Conservation (phyloP, 257 asterid genomes). For the Ilex asprella region DNA sequence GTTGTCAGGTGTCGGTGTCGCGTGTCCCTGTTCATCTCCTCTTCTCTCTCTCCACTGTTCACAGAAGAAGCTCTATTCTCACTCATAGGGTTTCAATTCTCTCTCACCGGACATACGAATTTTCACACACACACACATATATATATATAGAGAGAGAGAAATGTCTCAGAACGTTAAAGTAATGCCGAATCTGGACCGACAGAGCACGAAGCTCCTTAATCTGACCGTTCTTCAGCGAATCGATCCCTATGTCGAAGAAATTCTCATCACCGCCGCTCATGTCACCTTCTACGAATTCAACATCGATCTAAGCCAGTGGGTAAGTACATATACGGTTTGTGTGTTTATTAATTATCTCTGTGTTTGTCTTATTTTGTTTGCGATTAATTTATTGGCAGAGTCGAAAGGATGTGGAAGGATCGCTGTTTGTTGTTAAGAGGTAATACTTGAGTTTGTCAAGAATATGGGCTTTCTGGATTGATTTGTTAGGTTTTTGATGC, state of each 20-base stretch:
- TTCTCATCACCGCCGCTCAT: slow-evolving; percentile 71
- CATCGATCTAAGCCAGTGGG: slow-evolving; percentile 72
- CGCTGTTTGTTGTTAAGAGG: slow-evolving; percentile 93
- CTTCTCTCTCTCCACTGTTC: too few species aligned
- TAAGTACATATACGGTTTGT: slow-evolving; percentile 12
- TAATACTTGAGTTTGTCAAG: slow-evolving; percentile 12
- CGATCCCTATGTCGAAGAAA: slow-evolving; percentile 78
- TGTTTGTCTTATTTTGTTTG: slow-evolving; percentile 2
- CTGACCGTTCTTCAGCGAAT: slow-evolving; percentile 78
- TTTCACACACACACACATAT: background rate
- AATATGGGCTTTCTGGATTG: slow-evolving; percentile 1
- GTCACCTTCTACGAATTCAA: slow-evolving; percentile 68
- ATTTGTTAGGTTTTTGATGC: slow-evolving; percentile 16
- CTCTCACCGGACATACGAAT: background rate
- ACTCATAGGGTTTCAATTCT: background rate
- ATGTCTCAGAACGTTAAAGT: slow-evolving; percentile 41
- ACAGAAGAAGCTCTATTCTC: background rate
- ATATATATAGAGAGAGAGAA: background rate
- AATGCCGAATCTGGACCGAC: slow-evolving; percentile 72
- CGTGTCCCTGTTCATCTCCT: too few species aligned
- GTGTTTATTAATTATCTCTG: background rate
- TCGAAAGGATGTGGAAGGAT: slow-evolving; percentile 91
- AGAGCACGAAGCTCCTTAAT: slow-evolving; percentile 65
- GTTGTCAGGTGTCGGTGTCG: too few species aligned
- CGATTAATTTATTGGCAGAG: slow-evolving; percentile 34